phyloP scores from a whole-genome alignment of 2,329 filamentous ascomycete species.

The Akanthomyces lecanii region DNA sequence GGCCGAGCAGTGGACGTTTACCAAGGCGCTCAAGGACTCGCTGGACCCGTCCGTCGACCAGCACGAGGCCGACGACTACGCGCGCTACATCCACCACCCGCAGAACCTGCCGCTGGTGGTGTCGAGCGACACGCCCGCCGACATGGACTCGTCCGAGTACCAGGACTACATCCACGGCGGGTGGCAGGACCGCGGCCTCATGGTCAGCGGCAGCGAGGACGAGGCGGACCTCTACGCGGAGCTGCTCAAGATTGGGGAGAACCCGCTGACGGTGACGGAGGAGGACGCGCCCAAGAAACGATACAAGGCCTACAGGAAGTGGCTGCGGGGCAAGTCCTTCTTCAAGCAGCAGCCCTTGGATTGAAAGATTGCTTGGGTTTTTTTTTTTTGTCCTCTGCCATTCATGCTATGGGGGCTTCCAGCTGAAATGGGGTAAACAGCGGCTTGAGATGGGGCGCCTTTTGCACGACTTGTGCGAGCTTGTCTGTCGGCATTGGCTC shows the following conservation, averaged over 20 bases:
- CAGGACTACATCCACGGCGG: slow-evolving; percentile 73
- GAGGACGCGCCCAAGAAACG: slow-evolving; percentile 88
- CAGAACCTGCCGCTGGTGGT: slow-evolving; percentile 82
- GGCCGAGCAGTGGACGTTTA: slow-evolving; percentile 82
- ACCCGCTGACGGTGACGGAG: slow-evolving; percentile 80
- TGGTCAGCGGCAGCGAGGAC: slow-evolving; percentile 46
- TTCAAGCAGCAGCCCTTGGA: slow-evolving; percentile 82
- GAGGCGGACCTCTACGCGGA: slow-evolving; percentile 62
- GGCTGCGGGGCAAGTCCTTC: slow-evolving; percentile 89
- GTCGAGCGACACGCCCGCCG: slow-evolving; percentile 59
- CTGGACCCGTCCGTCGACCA: slow-evolving; percentile 77
- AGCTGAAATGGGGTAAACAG: slow-evolving; percentile 18
- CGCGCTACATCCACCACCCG: slow-evolving; percentile 82
- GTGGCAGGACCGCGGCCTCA: slow-evolving; percentile 57
- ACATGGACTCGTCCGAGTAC: slow-evolving; percentile 63
- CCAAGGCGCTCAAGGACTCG: slow-evolving; percentile 78
- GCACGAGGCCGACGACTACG: slow-evolving; percentile 80
- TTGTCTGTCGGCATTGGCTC: slow-evolving; percentile 6
- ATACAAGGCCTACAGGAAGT: slow-evolving; percentile 94
- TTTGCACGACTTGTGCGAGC: slow-evolving; percentile 14
- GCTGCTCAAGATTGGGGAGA: slow-evolving; percentile 70
- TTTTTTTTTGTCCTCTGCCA: background rate
- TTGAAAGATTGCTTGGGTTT: slow-evolving; percentile 28
- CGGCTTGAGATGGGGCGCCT: slow-evolving; percentile 23
- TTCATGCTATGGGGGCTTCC: background rate